These are phyloP conservation scores for Plasmodium gallinaceum DNA, from an alignment of 169 alveolate genomes.

Conservation along the genomic window DNA sequence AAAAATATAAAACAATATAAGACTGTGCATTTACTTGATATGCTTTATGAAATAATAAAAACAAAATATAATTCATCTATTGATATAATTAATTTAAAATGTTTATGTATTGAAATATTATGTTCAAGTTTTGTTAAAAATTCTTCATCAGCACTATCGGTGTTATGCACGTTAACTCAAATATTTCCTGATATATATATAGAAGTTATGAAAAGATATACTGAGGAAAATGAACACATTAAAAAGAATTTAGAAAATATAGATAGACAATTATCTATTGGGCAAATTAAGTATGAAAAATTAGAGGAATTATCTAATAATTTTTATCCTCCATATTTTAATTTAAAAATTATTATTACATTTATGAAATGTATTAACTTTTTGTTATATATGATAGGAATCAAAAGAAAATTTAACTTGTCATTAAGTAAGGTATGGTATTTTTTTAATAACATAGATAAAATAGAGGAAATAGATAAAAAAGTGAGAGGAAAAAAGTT, in stretches of 20 bases:
- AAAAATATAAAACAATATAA: constrained; percentile 33
- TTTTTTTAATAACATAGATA: constrained; percentile 63
- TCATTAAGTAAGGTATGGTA: constrained; percentile 61
- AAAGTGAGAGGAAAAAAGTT: constrained; percentile 1
- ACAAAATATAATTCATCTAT: constrained; percentile 46
- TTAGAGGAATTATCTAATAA: constrained; percentile 12
- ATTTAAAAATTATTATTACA: constrained; percentile 63
- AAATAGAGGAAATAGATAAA: constrained; percentile 38
- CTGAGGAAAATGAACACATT: constrained; percentile 22
- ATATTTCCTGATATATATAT: constrained; percentile 43
- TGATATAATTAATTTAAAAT: constrained; percentile 63
- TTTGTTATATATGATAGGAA: constrained; percentile 58
- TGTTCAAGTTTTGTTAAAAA: constrained; percentile 75
- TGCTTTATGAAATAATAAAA: constrained; percentile 54
- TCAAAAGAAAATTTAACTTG: constrained; percentile 69
- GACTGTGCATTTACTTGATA: constrained; percentile 64
- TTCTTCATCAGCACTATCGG: constrained; percentile 73
- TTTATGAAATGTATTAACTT: constrained; percentile 73
- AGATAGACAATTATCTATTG: constrained; percentile 41
- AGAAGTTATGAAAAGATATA: constrained; percentile 34
- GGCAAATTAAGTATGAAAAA: constrained; percentile 8
- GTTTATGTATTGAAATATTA: constrained; percentile 61
- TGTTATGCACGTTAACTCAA: constrained; percentile 46
- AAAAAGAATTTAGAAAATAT: constrained; percentile 39
- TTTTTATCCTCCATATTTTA: constrained; percentile 19